Conservation (phyloP, 1,139 yeast genomes). For the Saccharomyces uvarum region DNA sequence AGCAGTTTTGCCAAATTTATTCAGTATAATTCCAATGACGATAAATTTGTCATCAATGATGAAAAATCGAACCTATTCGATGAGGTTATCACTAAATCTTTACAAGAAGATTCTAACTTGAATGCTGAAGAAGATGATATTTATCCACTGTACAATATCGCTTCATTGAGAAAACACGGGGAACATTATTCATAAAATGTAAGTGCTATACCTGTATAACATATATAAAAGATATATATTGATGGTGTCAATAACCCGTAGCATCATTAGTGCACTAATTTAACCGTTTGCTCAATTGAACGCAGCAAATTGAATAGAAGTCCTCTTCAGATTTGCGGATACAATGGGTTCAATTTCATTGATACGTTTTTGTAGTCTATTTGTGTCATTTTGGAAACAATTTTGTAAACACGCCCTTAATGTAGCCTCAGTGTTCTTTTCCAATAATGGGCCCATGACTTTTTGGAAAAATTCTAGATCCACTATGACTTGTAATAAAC, state of each 20-base stretch:
- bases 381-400: slow-evolving; percentile 30
- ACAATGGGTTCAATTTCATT: slow-evolving; percentile 30
- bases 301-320: slow-evolving; percentile 31
- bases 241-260: background rate
- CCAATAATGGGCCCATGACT: slow-evolving; percentile 25
- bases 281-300: slow-evolving; percentile 14
- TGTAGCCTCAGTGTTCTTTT: slow-evolving; percentile 28
- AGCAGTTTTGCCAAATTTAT: slow-evolving; percentile 33
- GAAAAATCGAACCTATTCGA: slow-evolving; percentile 14
- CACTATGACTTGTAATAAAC: slow-evolving; percentile 33
- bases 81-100: slow-evolving; percentile 14
- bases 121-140: slow-evolving; percentile 37
- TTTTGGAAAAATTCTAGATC: slow-evolving; percentile 36
- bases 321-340: slow-evolving; percentile 25
- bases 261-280: background rate
- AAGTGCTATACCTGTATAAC: background rate
- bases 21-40: slow-evolving; percentile 27
- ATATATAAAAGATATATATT: background rate
- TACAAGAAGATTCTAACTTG: slow-evolving; percentile 23
- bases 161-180: slow-evolving; percentile 71
- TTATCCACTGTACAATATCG: slow-evolving; percentile 57
- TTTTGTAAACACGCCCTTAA: slow-evolving; percentile 29
- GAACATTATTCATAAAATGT: slow-evolving; percentile 44
- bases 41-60: slow-evolving; percentile 33
- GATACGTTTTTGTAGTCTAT: slow-evolving; percentile 26